Conservation (phyloP, 163 green algal species). For the Dunaliella salina region DNA sequence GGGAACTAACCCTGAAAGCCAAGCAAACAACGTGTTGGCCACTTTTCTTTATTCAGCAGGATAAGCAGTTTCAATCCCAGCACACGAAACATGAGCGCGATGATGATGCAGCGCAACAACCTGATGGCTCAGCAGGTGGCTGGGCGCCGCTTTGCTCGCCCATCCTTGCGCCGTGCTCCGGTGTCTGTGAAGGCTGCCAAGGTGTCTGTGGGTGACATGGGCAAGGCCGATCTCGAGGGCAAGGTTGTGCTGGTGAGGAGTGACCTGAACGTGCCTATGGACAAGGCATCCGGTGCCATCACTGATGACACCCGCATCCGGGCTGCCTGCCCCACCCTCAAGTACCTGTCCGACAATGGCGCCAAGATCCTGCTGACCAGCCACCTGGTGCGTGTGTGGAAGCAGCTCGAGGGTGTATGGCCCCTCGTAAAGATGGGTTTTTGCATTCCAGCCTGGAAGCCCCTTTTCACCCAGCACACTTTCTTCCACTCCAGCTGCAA, state of each 20-base stretch:
- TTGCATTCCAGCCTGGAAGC: not conserved
- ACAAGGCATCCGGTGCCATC: conserved; percentile 76
- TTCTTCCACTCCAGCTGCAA: too few relatives aligned
- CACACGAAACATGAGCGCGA: too few relatives aligned
- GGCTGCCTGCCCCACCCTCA: conserved; percentile 90
- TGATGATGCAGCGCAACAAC: not conserved
- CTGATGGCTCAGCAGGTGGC: not conserved
- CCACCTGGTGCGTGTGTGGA: conserved; percentile 74
- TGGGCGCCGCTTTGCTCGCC: not conserved
- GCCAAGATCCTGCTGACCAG: conserved; percentile 92
- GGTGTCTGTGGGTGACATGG: conserved; percentile 83
- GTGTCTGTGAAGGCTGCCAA: conserved; percentile 44
- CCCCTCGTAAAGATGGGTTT: not conserved
- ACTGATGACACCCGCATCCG: conserved; percentile 98
- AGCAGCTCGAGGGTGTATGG: not conserved
- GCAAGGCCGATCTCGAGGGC: conserved; percentile 86
- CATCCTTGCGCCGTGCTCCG: not conserved
- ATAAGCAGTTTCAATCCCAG: too few relatives aligned
- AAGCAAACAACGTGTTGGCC: too few relatives aligned
- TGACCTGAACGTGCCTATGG: conserved; percentile 91
- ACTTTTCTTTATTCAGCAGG: too few relatives aligned
- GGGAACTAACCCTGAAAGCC: too few relatives aligned
- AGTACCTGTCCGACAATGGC: conserved; percentile 95
- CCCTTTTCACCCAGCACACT: too few relatives aligned
- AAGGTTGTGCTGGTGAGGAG: conserved; percentile 63